phyloP scores from a whole-genome alignment of 306 rosid species.

The Dalbergia oliveri region DNA sequence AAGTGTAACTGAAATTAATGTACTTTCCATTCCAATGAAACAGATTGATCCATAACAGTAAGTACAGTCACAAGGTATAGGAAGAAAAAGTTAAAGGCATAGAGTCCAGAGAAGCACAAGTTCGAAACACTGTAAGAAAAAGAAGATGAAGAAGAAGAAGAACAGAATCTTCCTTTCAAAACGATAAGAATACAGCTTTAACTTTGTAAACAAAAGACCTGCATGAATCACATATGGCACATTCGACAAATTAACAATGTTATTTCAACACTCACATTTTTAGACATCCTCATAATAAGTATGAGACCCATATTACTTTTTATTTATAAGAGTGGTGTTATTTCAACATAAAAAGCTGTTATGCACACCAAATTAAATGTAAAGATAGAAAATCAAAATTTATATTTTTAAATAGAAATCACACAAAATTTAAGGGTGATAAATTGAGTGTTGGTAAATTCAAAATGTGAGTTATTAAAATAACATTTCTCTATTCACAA shows the following conservation, averaged over 20 bases:
- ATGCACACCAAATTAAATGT: too few relatives aligned
- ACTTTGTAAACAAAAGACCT: conserved; percentile 27
- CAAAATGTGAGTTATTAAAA: too few relatives aligned
- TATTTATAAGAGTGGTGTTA: too few relatives aligned
- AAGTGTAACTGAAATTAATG: background rate
- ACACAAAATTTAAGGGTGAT: too few relatives aligned
- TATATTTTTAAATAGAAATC: too few relatives aligned
- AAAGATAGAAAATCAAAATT: too few relatives aligned
- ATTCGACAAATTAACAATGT: background rate
- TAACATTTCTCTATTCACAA: too few relatives aligned
- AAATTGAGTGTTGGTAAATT: too few relatives aligned
- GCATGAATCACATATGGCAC: conserved; percentile 30
- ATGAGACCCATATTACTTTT: too few relatives aligned
- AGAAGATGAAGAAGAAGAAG: background rate
- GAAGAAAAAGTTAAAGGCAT: conserved; percentile 38
- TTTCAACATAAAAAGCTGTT: too few relatives aligned
- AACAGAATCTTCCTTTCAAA: conserved; percentile 44
- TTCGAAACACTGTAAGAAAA: background rate
- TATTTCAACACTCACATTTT: too few relatives aligned
- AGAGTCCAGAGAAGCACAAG: conserved; percentile 17
- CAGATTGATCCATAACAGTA: background rate
- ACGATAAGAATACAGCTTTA: conserved; percentile 34
- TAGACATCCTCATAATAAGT: too few relatives aligned
- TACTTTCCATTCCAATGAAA: background rate
- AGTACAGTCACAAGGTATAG: background rate